Conservation (phyloP, 352 stramenopile species). For the Detonula confervacea region DNA sequence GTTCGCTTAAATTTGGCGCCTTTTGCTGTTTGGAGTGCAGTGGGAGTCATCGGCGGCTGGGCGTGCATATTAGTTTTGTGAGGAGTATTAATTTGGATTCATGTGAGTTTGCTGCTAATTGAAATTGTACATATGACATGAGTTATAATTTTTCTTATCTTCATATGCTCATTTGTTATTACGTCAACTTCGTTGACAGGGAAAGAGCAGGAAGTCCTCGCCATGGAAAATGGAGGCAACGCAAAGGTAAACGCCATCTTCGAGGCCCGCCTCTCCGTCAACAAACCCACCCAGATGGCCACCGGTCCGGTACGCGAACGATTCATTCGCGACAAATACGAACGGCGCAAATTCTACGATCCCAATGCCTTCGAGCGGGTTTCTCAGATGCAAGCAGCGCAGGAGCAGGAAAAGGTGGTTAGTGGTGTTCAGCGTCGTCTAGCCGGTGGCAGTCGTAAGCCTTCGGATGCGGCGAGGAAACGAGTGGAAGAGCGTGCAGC, state of each 20-base stretch:
- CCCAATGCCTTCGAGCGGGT: conserved; percentile 48
- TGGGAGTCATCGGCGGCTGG: conserved; percentile 95
- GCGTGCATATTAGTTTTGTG: conserved; percentile 97
- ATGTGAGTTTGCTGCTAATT: conserved; percentile 80
- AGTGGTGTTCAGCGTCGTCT: conserved; percentile 45
- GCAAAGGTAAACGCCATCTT: conserved; percentile 83
- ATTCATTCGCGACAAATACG: conserved; percentile 87
- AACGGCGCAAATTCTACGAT: conserved; percentile 85
- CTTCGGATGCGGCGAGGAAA: conserved; percentile 68
- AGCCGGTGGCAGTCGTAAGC: conserved; percentile 38
- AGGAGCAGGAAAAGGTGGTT: conserved; percentile 40
- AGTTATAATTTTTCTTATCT: no score
- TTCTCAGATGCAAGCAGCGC: conserved; percentile 35
- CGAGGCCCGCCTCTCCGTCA: conserved; percentile 64
- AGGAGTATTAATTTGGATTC: conserved; percentile 95
- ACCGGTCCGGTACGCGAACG: conserved; percentile 73
- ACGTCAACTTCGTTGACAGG: no score
- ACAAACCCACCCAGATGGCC: conserved; percentile 76
- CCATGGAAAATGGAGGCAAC: conserved; percentile 86
- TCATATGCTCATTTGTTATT: no score
- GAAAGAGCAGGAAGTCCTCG: conserved; percentile 85
- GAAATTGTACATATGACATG: no score
- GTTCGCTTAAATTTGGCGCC: conserved; percentile 74
- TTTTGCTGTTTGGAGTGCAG: conserved; percentile 99
- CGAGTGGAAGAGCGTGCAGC: conserved; percentile 63